Evolutionary conservation across 2,329 filamentous ascomycete species (phyloP).

Genomic region (Fusarium lateritium): DNA sequence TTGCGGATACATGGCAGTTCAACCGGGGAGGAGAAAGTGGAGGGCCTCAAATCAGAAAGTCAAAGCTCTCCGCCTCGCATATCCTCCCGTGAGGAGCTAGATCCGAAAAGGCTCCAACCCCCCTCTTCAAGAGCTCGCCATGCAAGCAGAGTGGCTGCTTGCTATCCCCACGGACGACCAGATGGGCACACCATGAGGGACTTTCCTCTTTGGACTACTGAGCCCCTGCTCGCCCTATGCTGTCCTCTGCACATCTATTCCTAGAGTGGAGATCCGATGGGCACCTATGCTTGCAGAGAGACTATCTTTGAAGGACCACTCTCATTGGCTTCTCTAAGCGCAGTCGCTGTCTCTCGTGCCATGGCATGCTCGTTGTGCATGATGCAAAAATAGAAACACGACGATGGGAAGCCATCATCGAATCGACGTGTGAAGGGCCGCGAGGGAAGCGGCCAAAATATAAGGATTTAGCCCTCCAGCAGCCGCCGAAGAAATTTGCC

Average conservation of each 20-base stretch:
- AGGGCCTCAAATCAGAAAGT: conserved; percentile 44
- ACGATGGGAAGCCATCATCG: conserved; percentile 46
- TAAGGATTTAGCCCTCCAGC: conserved; percentile 69
- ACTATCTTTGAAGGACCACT: conserved; percentile 48
- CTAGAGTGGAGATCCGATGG: conserved; percentile 47
- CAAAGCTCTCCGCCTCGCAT: conserved; percentile 43
- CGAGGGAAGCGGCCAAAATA: conserved; percentile 66
- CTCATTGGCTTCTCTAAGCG: conserved; percentile 66
- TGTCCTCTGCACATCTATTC: conserved; percentile 51
- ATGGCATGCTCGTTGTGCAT: conserved; percentile 48
- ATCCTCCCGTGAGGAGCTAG: conserved; percentile 43
- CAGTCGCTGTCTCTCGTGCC: conserved; percentile 54
- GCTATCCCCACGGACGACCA: conserved; percentile 41
- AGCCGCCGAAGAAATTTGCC: conserved; percentile 58
- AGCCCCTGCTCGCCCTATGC: conserved; percentile 43
- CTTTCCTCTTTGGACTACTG: conserved; percentile 48
- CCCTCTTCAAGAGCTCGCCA: conserved; percentile 37
- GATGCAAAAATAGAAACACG: conserved; percentile 59
- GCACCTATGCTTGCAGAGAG: conserved; percentile 40
- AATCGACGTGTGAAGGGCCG: conserved; percentile 54
- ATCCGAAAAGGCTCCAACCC: conserved; percentile 41
- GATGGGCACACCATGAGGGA: conserved; percentile 52
- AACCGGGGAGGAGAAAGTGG: conserved; percentile 36
- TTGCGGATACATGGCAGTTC: conserved; percentile 30
- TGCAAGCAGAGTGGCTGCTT: conserved; percentile 47